Evolutionary conservation across 2,329 filamentous ascomycete species (phyloP).

Genomic region (Hypoxylon rubiginosum): DNA sequence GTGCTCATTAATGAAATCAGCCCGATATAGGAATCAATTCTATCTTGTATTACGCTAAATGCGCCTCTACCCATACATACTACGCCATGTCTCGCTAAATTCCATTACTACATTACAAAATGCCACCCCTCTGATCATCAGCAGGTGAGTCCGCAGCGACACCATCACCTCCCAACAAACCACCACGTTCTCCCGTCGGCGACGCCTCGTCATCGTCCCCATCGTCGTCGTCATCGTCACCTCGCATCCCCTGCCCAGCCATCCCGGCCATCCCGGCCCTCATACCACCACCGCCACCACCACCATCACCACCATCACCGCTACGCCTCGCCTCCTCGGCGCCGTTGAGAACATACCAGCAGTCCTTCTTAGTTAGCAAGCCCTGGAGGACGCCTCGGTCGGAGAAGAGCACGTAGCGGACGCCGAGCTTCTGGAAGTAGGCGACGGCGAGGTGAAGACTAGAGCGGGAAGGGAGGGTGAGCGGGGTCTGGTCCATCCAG

Average conservation of each 20-base stretch:
- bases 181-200: conserved; percentile 36
- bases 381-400: conserved; percentile 87
- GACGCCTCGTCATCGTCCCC: neutral
- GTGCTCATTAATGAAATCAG: neutral
- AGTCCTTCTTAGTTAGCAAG: conserved; percentile 95
- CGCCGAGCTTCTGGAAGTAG: conserved; percentile 94
- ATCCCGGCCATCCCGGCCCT: conserved; percentile 53
- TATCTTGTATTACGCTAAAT: neutral
- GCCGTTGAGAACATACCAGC: conserved; percentile 92
- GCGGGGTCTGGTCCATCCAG: conserved; percentile 99
- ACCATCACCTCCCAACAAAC: conserved; percentile 36
- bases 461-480: conserved; percentile 84
- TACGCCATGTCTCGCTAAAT: neutral
- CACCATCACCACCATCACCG: conserved; percentile 50
- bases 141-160: conserved; percentile 13
- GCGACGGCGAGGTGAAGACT: conserved; percentile 86
- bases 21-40: neutral
- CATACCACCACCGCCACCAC: conserved; percentile 56
- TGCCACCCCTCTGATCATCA: conserved; percentile 44
- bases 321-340: conserved; percentile 71
- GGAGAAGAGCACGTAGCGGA: conserved; percentile 90
- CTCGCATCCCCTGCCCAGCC: conserved; percentile 32
- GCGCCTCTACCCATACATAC: neutral
- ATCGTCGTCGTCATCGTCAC: conserved; percentile 18
- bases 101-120: conserved; percentile 37